Base-by-base conservation (phyloP, 2,329 filamentous ascomycete genomes). In the Colletotrichum orbiculare region DNA sequence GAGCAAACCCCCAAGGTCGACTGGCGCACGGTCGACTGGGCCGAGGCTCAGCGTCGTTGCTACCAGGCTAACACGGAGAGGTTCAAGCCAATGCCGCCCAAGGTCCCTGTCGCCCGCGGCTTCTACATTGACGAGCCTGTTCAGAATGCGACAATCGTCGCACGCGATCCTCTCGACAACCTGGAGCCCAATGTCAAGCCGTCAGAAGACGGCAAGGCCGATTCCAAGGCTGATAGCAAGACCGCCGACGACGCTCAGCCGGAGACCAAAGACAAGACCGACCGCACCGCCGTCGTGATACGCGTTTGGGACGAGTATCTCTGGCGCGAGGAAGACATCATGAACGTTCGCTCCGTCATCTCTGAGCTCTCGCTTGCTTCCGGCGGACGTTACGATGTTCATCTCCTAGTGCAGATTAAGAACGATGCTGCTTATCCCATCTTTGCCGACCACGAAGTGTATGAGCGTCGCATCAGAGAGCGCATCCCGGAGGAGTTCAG, bases 321-420 rank as follows among this genome's bases (percentile, higher is more conserved):
- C 8, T 97, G 93, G 83, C 88, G 88, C 9, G 86, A 91, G 46
- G 91, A 97, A 71, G 92, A 96, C 72, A 83, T 95, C 53, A 87
- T 94, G 76, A 93, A 93, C 72, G 78, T 97, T 41, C 90, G 94
- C 37, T 90, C 94, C 38, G 87, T 97, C 77, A 93, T 97, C 72
- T 87, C 90, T 25, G 94, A 97, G 75, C 82, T 97, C 10, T 87
- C 89, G 1, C 81, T 97, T 60, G 89, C 91, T 55, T 94, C 93
- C 6, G 93, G 93, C 33, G 93, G 91, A 39, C 91, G 95, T 71
- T 97, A 97, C 75, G 91, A 96, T 69, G 87, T 97, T 4, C 92
- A 96, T 73, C 85, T 97, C 17, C 85, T 97, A 2, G 88, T 97
- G 8, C 93, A 97, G 75, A 89, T 96, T 71, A 94, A 92, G 77